Base-by-base conservation (phyloP, 75 land plant genomes). In the Selaginella moellendorffii region DNA sequence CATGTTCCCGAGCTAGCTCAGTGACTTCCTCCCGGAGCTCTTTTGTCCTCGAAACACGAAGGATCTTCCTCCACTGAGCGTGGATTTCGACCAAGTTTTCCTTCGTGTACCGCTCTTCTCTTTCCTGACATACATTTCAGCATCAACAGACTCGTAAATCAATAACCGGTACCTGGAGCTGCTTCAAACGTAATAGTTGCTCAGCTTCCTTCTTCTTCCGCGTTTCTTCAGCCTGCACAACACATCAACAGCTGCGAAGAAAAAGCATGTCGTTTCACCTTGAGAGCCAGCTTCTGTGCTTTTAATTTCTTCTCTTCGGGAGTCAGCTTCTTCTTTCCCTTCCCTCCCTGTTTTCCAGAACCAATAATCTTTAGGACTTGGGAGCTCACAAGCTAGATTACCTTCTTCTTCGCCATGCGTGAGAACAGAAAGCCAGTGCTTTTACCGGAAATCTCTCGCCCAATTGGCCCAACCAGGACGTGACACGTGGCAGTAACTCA, bases 51-150 rank as follows among this genome's bases (percentile, higher is more conserved):
- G 67, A 65, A 54, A 29, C 36, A 20, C 76, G 56, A 67, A 74
- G 68, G 0, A 74, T 69, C 26, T 65, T 69, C 28, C 76, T 61
- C 75, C 75, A 73, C 17, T 62, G 26, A 19, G 56, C 29, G 28
- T 73, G 75, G 28, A 73, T 62, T 20, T 73, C 30, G 2, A 28
- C 71, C 75, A 73, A 54, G 31, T 68, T 73, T n/a, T 68, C 69
- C 26, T 42, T 51, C 19, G 65, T 67, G 30, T 52, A 62, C 25
- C 31, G 58, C n/a, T 67, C 75, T 52, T 73, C 75, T 5, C 31
- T 66, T 64, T 54, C 23, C 75, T 64, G 19, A 69, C 8, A 65
- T 65, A 20, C 46, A 36, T 14, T 5, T 14, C 5, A 5, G 14
- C 46, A 36, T 14, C 5, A 5, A 36, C 46, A 36, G 10, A 36